Base-by-base conservation (phyloP, 768 basidiomycete species). In the Rhodotorula babjevae region DNA sequence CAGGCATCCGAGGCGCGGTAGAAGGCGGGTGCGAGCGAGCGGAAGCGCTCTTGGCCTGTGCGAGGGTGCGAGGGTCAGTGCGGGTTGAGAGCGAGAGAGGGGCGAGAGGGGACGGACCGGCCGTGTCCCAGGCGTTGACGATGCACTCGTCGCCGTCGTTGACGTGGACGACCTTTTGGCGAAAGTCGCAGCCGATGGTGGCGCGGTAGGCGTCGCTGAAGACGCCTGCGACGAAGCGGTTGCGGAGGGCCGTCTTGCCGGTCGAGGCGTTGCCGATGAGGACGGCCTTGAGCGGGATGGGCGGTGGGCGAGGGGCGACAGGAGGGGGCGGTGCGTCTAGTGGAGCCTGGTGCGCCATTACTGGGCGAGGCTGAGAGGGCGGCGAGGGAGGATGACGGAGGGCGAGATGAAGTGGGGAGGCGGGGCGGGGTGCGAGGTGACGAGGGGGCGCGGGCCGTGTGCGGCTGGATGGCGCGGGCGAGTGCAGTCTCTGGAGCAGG, bases 1-100 rank as follows among this genome's bases (percentile, higher is more conserved):
- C 85, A 90, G 1, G 91, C 92, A 77, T 92, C 90, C 6, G 91
- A 90, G 3, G 90, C 90, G 12, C 92, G 86, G 76, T 91, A 93
- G 81, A 93, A 93, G 0, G 92, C 90, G 0, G 86, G 83, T 0
- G 91, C 90, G 27, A 93, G 84, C 53, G 86, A 88, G 2, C 90
- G 90, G 82, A 93, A 93, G 10, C 92, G 86, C 77, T 93, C 91
- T 79, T 93, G 92, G 4, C 92, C 91, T 2, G 90, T 36, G 25
- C 49, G 9, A 6, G 27, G 11, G 19, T 1, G 31, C 40, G 15
- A 0, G 90, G 92, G 78, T 92, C 91, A 46, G 33, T 8, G 19
- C 14, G 3, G 46, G 15, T 11, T 46, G 15, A 15, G 15, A 46
- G 14, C 21, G n/a, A 18, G 29, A 6, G 23, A 63, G 49, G 36